Conservation (phyloP, 2,329 filamentous ascomycete genomes). For the Aureobasidium pullulans region DNA sequence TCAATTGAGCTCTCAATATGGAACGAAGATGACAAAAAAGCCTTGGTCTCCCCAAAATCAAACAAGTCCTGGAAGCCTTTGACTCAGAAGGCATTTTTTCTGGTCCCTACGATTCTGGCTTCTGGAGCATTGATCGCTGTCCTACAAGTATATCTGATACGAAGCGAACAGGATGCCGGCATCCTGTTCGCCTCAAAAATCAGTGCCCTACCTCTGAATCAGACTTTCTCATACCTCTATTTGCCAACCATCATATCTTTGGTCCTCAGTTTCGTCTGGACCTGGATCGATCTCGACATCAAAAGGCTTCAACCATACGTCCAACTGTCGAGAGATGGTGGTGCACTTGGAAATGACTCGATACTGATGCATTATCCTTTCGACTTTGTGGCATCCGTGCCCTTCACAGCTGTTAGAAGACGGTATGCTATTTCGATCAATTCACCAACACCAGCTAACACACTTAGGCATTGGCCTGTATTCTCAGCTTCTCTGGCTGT, state of each 20-base stretch:
- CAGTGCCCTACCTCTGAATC: slow-evolving; percentile 30
- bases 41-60: neutral
- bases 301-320: slow-evolving; percentile 56
- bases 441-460: too few species aligned
- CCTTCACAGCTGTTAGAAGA: too few species aligned
- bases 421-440: too few species aligned
- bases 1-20: neutral
- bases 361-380: slow-evolving; percentile 50
- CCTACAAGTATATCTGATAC: slow-evolving; percentile 39
- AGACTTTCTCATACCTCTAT: slow-evolving; percentile 42
- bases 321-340: slow-evolving; percentile 52
- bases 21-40: neutral
- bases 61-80: neutral
- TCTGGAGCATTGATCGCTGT: slow-evolving; percentile 31
- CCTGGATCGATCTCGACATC: slow-evolving; percentile 52
- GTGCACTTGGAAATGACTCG: slow-evolving; percentile 39
- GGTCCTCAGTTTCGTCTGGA: slow-evolving; percentile 50
- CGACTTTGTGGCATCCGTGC: slow-evolving; percentile 40
- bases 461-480: too few species aligned
- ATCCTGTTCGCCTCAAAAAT: slow-evolving; percentile 32
- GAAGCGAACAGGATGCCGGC: slow-evolving; percentile 36
- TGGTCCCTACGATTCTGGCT: slow-evolving; percentile 16
- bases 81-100: slow-evolving; percentile 4
- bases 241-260: slow-evolving; percentile 49
- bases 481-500: too few species aligned